Evolutionary conservation across 768 basidiomycete genomes (phyloP).

Genomic region (Kwoniella sp.): DNA sequence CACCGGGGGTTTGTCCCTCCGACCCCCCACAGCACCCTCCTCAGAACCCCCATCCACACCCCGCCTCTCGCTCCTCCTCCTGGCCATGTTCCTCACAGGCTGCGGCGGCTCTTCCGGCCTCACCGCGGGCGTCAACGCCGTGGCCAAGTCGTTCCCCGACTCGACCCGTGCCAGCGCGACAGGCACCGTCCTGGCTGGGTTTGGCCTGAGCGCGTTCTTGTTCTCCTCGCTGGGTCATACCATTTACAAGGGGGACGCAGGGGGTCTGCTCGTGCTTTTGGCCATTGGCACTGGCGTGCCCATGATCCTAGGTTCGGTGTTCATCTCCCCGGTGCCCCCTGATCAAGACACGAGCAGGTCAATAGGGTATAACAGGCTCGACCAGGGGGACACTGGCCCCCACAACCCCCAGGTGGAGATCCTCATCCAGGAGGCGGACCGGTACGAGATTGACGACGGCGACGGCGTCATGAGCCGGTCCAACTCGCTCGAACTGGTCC

Average conservation of each 20-base stretch:
- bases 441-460: neutral
- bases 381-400: neutral
- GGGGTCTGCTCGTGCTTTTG: slow-evolving; percentile 69
- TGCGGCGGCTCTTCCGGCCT: slow-evolving; percentile 71
- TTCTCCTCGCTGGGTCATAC: slow-evolving; percentile 73
- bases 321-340: slow-evolving; percentile 65
- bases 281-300: slow-evolving; percentile 72
- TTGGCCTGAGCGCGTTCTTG: slow-evolving; percentile 84
- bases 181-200: slow-evolving; percentile 75
- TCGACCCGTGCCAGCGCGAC: slow-evolving; percentile 66
- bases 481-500: slow-evolving; percentile 33
- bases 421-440: neutral
- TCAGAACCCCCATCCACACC: neutral
- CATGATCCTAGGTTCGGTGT: slow-evolving; percentile 71
- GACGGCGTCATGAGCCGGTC: slow-evolving; percentile 6
- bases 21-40: slow-evolving; percentile 39
- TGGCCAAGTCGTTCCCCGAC: slow-evolving; percentile 77
- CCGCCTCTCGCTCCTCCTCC: slow-evolving; percentile 57
- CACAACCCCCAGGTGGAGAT: neutral
- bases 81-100: slow-evolving; percentile 70
- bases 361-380: neutral
- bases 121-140: slow-evolving; percentile 67
- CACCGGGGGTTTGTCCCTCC: slow-evolving; percentile 54
- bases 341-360: slow-evolving; percentile 17
- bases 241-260: slow-evolving; percentile 71